Percentiles rank a stretch among this genome's conserved stretches.
Conservation (phyloP, 2,329 filamentous ascomycete genomes). For the Sporothrix inflata region DNA sequence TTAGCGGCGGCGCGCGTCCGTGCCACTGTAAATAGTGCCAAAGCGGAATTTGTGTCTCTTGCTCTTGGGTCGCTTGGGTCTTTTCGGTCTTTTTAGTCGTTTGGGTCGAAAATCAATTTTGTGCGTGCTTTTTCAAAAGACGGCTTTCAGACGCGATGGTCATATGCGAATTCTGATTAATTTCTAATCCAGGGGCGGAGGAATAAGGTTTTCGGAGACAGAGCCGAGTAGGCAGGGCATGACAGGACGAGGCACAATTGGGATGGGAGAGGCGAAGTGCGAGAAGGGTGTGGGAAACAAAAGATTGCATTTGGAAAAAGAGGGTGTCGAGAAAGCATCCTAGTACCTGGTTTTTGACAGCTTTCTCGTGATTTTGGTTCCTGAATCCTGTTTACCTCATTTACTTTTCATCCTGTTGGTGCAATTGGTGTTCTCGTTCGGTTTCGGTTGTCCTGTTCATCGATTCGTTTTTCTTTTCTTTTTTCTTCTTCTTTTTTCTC, state of each 20-base stretch:
- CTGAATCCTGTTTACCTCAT: background rate
- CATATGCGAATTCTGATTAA: background rate
- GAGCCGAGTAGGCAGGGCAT: background rate
- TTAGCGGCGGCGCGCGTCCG: background rate
- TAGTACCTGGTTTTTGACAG: background rate
- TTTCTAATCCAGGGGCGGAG: background rate
- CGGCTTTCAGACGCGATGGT: no score
- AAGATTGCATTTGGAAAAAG: background rate
- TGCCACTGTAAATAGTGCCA: background rate
- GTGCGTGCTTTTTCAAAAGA: no score
- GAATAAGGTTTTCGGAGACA: background rate
- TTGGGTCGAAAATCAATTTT: background rate
- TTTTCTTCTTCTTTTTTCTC: background rate
- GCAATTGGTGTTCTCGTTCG: background rate
- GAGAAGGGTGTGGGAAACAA: background rate
- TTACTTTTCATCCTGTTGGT: background rate
- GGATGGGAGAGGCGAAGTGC: no score
- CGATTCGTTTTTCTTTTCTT: background rate
- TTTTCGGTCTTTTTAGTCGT: background rate
- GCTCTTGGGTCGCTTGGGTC: background rate
- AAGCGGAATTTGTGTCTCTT: background rate
- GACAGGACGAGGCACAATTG: background rate
- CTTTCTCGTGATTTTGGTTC: background rate
- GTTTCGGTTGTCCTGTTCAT: background rate
- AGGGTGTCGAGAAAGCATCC: background rate